These are phyloP conservation scores for Collybia sordida DNA, from an alignment of 768 basidiomycete species.

Conservation along the genomic window DNA sequence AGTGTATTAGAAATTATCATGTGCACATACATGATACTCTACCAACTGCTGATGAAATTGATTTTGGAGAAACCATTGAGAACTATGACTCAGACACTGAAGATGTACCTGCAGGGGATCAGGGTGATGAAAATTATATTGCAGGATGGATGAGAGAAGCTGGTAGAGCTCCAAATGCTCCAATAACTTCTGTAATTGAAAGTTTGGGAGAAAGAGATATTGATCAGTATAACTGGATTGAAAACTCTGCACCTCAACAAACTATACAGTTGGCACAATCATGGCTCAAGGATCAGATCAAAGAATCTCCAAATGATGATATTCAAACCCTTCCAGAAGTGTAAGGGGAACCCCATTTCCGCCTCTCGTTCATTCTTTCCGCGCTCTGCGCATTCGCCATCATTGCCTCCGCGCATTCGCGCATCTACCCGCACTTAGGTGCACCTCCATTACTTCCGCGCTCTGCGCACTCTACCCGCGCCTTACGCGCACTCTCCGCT, in stretches of 20 bases:
- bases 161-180: slow-evolving; percentile 13
- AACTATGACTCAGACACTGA: slow-evolving; percentile 13
- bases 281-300: slow-evolving; percentile 17
- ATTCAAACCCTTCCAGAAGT: slow-evolving; percentile 17
- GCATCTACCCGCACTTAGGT: too few species aligned
- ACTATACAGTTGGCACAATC: slow-evolving; percentile 6
- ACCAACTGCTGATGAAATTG: background rate
- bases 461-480: too few species aligned
- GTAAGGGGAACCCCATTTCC: too few species aligned
- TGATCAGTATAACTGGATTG: slow-evolving; percentile 22
- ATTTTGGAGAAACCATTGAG: slow-evolving; percentile 1
- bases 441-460: too few species aligned
- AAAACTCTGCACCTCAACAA: slow-evolving; percentile 4
- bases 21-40: slow-evolving; percentile 4
- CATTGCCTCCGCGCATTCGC: too few species aligned
- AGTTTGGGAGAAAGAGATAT: slow-evolving; percentile 16
- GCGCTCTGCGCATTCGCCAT: too few species aligned
- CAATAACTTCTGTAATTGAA: slow-evolving; percentile 6
- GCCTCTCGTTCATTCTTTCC: too few species aligned
- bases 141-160: slow-evolving; percentile 23
- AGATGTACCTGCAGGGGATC: slow-evolving; percentile 8
- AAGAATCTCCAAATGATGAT: slow-evolving; percentile 21
- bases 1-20: background rate
- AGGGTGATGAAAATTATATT: slow-evolving; percentile 9
- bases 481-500: too few species aligned